Conservation (phyloP, 1,139 yeast genomes). For the Diutina mesorugosa region DNA sequence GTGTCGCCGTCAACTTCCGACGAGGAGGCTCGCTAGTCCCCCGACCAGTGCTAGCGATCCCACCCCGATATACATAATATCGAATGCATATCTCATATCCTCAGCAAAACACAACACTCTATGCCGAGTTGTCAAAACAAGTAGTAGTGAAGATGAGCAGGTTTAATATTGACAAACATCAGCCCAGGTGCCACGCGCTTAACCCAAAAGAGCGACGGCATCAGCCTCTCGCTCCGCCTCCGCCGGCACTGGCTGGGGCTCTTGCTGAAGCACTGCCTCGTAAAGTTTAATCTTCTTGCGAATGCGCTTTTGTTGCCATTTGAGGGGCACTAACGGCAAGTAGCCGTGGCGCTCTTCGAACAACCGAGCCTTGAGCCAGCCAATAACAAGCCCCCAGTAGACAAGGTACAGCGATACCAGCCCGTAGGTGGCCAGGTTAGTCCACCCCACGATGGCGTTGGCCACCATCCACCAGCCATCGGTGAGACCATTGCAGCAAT, state of each 20-base stretch:
- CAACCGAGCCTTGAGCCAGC: slow-evolving; percentile 30
- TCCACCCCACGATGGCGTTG: slow-evolving; percentile 69
- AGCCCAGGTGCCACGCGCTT: background rate
- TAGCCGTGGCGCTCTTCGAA: slow-evolving; percentile 54
- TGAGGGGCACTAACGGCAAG: slow-evolving; percentile 46
- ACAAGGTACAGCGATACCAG: slow-evolving; percentile 65
- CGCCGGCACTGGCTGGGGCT: background rate
- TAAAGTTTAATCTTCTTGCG: slow-evolving; percentile 28
- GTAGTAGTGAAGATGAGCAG: too few species aligned
- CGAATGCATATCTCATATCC: background rate
- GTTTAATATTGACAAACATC: too few species aligned
- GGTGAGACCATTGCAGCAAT: slow-evolving; percentile 10
- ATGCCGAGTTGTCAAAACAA: too few species aligned
- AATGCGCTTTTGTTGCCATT: slow-evolving; percentile 46
- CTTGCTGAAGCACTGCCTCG: slow-evolving; percentile 5
- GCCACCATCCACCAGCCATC: slow-evolving; percentile 13
- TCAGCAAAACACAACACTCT: too few species aligned
- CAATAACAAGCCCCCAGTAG: slow-evolving; percentile 60
- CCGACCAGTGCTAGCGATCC: background rate
- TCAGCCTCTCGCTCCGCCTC: slow-evolving; percentile 5
- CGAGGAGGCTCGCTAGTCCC: background rate
- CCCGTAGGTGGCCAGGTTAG: slow-evolving; percentile 88
- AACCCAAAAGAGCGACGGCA: slow-evolving; percentile 3
- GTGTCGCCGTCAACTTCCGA: background rate
- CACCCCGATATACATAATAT: background rate